These are phyloP conservation scores for Neurospora pannonica DNA, from an alignment of 495 filamentous ascomycete genomes.

Conservation along the genomic window DNA sequence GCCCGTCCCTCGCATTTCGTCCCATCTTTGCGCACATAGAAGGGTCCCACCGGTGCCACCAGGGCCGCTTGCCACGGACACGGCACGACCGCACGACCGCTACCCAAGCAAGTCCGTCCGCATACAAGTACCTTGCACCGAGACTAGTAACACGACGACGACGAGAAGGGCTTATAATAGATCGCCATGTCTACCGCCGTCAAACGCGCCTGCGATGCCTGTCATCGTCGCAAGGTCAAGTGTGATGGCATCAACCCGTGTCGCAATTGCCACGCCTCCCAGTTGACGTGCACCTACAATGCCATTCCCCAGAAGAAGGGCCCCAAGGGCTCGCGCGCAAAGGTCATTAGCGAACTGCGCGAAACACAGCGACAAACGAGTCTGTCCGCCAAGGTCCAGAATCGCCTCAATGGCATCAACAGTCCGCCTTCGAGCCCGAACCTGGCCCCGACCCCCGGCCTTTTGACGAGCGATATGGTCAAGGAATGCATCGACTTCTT, in stretches of 20 bases:
- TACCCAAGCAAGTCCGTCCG: not conserved
- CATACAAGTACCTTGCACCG: not conserved
- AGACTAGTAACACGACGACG: not conserved
- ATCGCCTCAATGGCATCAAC: constrained; percentile 33
- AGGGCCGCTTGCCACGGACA: constrained; percentile 4
- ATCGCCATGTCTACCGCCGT: constrained; percentile 42
- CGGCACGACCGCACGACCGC: not conserved
- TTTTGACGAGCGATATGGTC: constrained; percentile 52
- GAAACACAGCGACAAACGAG: constrained; percentile 55
- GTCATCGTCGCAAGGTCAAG: constrained; percentile 76
- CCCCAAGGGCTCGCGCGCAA: constrained; percentile 71
- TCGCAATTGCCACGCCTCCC: constrained; percentile 57
- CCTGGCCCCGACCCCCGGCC: constrained; percentile 41
- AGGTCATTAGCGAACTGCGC: constrained; percentile 69
- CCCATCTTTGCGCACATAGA: constrained; percentile 13
- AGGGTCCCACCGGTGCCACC: constrained; percentile 5
- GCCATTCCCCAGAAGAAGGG: constrained; percentile 82
- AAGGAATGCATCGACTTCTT: constrained; percentile 71
- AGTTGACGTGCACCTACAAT: constrained; percentile 69
- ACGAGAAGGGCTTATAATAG: not conserved
- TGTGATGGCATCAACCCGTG: constrained; percentile 66
- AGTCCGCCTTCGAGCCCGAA: constrained; percentile 35
- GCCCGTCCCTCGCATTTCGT: constrained; percentile 11
- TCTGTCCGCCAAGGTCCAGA: constrained; percentile 40
- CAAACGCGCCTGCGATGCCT: constrained; percentile 71